Conservation (phyloP, 148 eudicot species). For the Gaultheria prostrata region DNA sequence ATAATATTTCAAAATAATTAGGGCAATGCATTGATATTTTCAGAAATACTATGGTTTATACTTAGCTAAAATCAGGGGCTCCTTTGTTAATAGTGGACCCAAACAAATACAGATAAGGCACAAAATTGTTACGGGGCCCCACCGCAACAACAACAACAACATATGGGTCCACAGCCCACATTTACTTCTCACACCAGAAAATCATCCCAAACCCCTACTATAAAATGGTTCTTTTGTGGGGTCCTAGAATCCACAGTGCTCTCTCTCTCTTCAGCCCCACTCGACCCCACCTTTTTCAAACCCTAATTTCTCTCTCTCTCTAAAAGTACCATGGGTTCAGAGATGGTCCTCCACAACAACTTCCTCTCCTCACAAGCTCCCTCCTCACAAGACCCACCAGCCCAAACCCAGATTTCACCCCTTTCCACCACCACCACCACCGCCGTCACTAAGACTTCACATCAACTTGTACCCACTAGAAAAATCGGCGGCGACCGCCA, state of each 20-base stretch:
- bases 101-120: too few relatives aligned
- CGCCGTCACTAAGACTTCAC: not conserved
- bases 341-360: slow-evolving; percentile 9
- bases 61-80: too few relatives aligned
- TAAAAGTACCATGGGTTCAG: slow-evolving; percentile 14
- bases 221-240: slow-evolving; percentile 1
- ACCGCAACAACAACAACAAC: not conserved
- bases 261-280: not conserved
- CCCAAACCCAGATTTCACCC: not conserved
- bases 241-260: slow-evolving; percentile 1
- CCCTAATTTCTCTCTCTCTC: slow-evolving; percentile 12
- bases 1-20: too few relatives aligned
- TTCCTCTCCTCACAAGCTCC: not conserved
- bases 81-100: too few relatives aligned
- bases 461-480: not conserved
- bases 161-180: slow-evolving; percentile 15
- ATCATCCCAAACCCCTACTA: not conserved
- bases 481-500: slow-evolving; percentile 27
- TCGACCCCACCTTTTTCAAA: not conserved
- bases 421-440: not conserved
- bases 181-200: not conserved
- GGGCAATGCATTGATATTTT: too few relatives aligned
- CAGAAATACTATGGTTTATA: too few relatives aligned
- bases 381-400: not conserved
- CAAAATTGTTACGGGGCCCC: not conserved